Base-by-base conservation (phyloP, 306 rosid genomes). In the Casuarina glauca region DNA sequence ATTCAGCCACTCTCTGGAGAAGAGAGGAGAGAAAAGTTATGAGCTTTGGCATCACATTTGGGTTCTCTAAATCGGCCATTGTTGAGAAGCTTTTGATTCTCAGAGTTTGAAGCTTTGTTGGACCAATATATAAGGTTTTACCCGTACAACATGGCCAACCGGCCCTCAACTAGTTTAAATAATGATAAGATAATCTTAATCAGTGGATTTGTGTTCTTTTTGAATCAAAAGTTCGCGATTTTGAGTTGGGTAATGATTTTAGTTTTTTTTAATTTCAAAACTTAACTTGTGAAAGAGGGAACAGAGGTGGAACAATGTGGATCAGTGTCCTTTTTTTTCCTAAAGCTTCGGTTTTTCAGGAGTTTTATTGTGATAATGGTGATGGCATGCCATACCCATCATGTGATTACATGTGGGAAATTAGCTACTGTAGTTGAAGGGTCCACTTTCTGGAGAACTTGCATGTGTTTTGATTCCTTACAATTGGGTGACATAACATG, bases 1-100 rank as follows among this genome's bases (percentile, higher is more conserved):
- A 86, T 41, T 91, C 97, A 7, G 96, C 85, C 20, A 91, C 94
- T 82, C 87, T 87, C 75, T 96, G 88, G 50, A 96, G 97, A 49
- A 93, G 82, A 77, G 91, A 88, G 41, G 99, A 95, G 74, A 95
- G 93, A 44, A 91, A 95, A 44, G 82, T 76, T 84, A 93, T 89
- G 26, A 89, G 82, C 78, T 88, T 88, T 42, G 89, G 85, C 97
- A 95, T 93, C 58, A 75, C 93, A 78, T 72, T 64, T 49, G 97
- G 94, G 81, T 78, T 87, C 89, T 91, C 97, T 16, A 95, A 83
- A 79, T 93, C 99, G 62, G 94, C 98, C 99, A 93, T 95, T 81
- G 77, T 45, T 69, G 50, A 67, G 36, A 69, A 66, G 79, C 73
- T 62, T 68, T 48, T 20, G 84, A 79, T 73, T 20, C 63, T 9